Conservation (phyloP, 1,284 basidiomycete genomes). For the Lentinula novae-zelandiae region DNA sequence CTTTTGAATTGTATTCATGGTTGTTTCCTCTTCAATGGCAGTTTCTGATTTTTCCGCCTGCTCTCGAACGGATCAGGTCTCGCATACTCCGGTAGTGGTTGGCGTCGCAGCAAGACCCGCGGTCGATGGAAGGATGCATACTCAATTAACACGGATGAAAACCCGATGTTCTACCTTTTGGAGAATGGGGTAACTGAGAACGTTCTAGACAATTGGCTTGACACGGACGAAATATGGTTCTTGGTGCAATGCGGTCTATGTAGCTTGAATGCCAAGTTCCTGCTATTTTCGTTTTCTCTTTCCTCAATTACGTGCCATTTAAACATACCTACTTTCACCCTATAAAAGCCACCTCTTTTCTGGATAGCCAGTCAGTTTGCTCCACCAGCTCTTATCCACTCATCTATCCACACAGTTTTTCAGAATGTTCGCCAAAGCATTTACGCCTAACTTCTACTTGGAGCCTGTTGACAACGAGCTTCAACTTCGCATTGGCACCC, state of each 20-base stretch:
- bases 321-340: background rate
- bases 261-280: background rate
- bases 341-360: background rate
- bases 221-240: background rate
- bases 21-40: background rate
- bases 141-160: background rate
- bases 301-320: background rate
- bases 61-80: background rate
- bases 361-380: background rate
- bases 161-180: background rate
- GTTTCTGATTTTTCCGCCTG: background rate
- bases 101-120: background rate
- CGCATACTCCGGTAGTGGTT: background rate
- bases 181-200: background rate
- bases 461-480: slow-evolving; percentile 1
- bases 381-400: background rate
- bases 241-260: background rate
- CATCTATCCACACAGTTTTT: background rate
- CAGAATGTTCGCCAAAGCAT: slow-evolving; percentile 5
- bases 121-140: background rate
- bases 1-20: background rate
- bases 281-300: background rate
- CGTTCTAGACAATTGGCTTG: background rate
- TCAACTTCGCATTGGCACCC: slow-evolving; percentile 2
- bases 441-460: slow-evolving; percentile 5